These are phyloP conservation scores for Hirsutella minnesotensis DNA, from an alignment of 2,329 filamentous ascomycete genomes.

Conservation along the genomic window DNA sequence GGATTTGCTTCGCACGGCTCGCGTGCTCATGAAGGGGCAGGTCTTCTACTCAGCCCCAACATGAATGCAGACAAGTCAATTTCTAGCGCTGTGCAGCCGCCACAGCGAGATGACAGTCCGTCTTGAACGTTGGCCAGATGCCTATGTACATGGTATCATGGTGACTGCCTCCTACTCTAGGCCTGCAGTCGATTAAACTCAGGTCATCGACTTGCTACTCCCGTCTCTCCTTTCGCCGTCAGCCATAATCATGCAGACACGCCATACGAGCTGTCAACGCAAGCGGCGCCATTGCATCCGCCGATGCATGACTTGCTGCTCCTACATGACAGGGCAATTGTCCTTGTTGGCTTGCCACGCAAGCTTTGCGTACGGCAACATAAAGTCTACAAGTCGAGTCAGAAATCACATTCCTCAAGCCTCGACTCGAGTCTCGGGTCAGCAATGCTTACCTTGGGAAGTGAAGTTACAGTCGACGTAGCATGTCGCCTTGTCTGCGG, in stretches of 20 bases:
- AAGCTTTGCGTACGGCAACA: slow-evolving; percentile 25
- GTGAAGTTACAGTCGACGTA: slow-evolving; percentile 28
- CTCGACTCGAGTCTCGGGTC: not conserved
- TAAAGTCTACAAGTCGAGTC: slow-evolving; percentile 14
- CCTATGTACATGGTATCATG: too few relatives aligned
- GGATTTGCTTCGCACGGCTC: slow-evolving; percentile 32
- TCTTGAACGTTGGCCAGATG: too few relatives aligned
- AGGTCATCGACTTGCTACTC: too few relatives aligned
- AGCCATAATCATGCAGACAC: too few relatives aligned
- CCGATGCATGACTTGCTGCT: not conserved
- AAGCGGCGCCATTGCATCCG: too few relatives aligned
- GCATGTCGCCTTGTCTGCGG: slow-evolving; percentile 20
- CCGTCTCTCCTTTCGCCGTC: too few relatives aligned
- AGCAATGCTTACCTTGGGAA: slow-evolving; percentile 15
- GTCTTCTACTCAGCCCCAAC: slow-evolving; percentile 25
- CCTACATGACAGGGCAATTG: slow-evolving; percentile 18
- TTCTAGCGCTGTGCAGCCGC: not conserved
- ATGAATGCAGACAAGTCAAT: not conserved
- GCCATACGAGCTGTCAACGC: too few relatives aligned
- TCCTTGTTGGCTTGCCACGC: slow-evolving; percentile 23
- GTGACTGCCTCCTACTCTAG: too few relatives aligned
- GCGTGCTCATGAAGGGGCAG: slow-evolving; percentile 36
- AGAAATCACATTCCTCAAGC: not conserved
- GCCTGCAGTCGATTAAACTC: too few relatives aligned
- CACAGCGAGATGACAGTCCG: too few relatives aligned